These are phyloP conservation scores for Tilletia caries DNA, from an alignment of 1,284 basidiomycete genomes.

Conservation along the genomic window DNA sequence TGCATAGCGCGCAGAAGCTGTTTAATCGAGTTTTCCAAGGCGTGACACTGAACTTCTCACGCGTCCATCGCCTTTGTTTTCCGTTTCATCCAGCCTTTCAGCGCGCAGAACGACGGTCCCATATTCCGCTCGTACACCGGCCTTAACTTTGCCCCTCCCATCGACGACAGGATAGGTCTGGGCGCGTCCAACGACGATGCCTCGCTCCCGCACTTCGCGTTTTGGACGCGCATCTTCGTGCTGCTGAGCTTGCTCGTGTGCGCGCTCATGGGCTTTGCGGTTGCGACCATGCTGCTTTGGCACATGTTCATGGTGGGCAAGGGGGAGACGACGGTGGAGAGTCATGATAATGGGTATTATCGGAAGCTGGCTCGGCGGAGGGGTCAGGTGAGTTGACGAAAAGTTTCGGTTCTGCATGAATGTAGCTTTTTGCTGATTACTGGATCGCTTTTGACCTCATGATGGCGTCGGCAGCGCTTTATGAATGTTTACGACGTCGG, in stretches of 20 bases:
- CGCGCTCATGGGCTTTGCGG: conserved; percentile 69
- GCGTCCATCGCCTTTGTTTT: conserved; percentile 56
- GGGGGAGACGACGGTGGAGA: conserved; percentile 90
- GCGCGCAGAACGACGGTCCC: neutral
- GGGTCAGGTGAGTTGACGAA: conserved; percentile 56
- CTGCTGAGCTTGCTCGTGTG: conserved; percentile 65
- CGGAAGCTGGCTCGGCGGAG: conserved; percentile 66
- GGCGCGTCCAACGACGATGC: neutral
- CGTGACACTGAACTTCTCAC: conserved; percentile 68
- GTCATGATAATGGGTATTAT: conserved; percentile 78
- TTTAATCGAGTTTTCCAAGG: no score
- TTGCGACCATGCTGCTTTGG: conserved; percentile 74
- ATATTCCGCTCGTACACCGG: neutral
- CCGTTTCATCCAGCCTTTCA: conserved; percentile 9
- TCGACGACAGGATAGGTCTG: conserved; percentile 6
- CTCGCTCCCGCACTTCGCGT: neutral
- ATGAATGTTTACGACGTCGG: conserved; percentile 90
- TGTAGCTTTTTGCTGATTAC: no score
- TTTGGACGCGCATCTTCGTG: conserved; percentile 63
- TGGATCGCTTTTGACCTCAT: no score
- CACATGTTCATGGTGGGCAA: conserved; percentile 71
- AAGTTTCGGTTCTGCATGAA: no score
- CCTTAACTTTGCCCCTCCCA: neutral
- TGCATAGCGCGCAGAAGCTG: no score
- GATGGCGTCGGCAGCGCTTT: conserved; percentile 58